Evolutionary conservation across 2,329 filamentous ascomycete species (phyloP), one percentile per base, ranked within the genome.

Genomic region (Ceratocystis eucalypticola): DNA sequence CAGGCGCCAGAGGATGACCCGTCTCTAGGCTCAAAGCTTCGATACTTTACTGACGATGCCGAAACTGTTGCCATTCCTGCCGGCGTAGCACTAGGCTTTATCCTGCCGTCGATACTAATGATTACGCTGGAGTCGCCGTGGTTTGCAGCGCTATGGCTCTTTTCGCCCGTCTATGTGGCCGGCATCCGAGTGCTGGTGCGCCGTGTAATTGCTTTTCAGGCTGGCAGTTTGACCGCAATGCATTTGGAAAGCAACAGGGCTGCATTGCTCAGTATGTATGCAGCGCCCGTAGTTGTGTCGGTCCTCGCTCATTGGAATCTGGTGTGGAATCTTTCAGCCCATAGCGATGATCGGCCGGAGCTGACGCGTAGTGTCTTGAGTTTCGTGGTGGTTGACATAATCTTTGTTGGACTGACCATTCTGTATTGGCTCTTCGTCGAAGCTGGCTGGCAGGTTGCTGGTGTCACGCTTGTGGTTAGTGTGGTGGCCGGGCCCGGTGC

Each of bases 31-130:
- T 66, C 70, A 62, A 66, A 72, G 45, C 69, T 72, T 68, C 75
- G 79, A 7, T 76, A 78, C 67, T 72, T 82, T 12, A 53, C 65
- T 10, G 44, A 75, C 5, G 73, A 73, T 25, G 75, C 81, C 1
- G 85, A 88, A 72, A 80, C 82, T 67, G 77, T 84, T 66, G 84
- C 84, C 30, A 81, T 83, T 22, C 80, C 81, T 6, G 69, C 77
- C 30, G 78, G 77, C 28, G 77, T 83, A 0, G 75, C 76, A 0
- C 61, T 80, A 8, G 80, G 80, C 44, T 82, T 76, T 69, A 74
- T 80, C 55, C 68, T 79, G 1, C 80, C 80, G 0, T 78, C 79
- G 0, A 48, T 77, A 3, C 67, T 78, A 44, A 79, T 82, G 77
- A 74, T 83, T n/a, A 69, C 74, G n/a, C 69, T 76, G 61, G 74